Conservation (phyloP, 768 basidiomycete genomes). For the Filobasidium floriforme region DNA sequence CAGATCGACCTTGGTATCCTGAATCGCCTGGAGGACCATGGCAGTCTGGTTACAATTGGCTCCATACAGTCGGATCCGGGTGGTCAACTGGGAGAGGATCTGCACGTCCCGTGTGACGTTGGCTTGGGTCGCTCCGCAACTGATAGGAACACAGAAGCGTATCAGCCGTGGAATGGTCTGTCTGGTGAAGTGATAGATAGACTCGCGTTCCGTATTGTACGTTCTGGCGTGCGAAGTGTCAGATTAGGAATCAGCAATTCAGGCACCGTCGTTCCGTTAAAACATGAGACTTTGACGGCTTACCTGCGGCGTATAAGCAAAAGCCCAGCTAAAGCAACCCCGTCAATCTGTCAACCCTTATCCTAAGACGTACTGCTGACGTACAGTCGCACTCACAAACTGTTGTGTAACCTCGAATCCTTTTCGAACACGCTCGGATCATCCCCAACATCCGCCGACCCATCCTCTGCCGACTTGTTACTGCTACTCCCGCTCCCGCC, state of each 20-base stretch:
- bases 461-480: conserved; percentile 36
- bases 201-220: conserved; percentile 11
- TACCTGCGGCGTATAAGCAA: conserved; percentile 71
- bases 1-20: conserved; percentile 80
- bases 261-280: neutral
- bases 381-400: conserved; percentile 48
- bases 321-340: conserved; percentile 52
- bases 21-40: conserved; percentile 70
- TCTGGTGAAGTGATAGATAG: neutral
- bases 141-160: neutral
- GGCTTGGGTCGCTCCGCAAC: conserved; percentile 35
- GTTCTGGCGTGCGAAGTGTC: conserved; percentile 8
- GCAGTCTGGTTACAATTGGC: conserved; percentile 50
- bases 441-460: conserved; percentile 44
- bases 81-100: conserved; percentile 79
- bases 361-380: neutral
- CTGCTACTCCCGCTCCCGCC: conserved; percentile 26
- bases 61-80: conserved; percentile 58
- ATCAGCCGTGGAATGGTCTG: conserved; percentile 20
- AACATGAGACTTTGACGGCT: conserved; percentile 7
- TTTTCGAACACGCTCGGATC: conserved; percentile 74
- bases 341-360: neutral
- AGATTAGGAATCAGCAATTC: neutral
- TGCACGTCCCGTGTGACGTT: conserved; percentile 43
- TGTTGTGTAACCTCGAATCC: conserved; percentile 60